Percentiles rank a stretch among this genome's conserved stretches.
Evolutionary conservation across 768 basidiomycete genomes (phyloP).

Genomic region (Russula lepida): DNA sequence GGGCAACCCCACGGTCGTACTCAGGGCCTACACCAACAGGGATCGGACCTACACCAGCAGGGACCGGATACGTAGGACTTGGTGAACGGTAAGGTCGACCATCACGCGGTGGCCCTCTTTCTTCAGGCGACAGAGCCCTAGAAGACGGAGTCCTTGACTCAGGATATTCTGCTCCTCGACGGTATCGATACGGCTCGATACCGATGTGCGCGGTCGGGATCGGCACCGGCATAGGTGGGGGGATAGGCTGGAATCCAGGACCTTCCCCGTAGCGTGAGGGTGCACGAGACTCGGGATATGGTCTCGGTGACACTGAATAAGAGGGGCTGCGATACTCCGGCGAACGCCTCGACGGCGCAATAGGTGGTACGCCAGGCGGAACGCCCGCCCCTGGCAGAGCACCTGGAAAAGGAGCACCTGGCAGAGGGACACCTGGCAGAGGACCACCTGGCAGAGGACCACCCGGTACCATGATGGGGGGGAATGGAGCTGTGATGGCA

Average conservation of each 20-base stretch:
- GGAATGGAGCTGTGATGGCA: neutral
- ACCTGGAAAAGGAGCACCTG: neutral
- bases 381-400: neutral
- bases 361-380: neutral
- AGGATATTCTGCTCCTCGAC: neutral
- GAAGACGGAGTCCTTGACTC: slow-evolving; percentile 7
- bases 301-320: neutral
- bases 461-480: neutral
- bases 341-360: neutral
- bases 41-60: neutral
- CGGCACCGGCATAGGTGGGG: neutral
- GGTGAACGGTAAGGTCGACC: neutral
- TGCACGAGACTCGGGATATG: neutral
- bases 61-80: neutral
- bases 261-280: neutral
- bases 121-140: neutral
- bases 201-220: slow-evolving; percentile 3
- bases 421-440: neutral
- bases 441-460: neutral
- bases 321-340: slow-evolving; percentile 1
- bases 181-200: neutral
- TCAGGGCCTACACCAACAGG: neutral
- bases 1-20: slow-evolving; percentile 1
- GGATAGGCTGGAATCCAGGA: neutral
- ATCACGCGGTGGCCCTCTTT: neutral